Conservation (phyloP, 2,329 filamentous ascomycete genomes). For the Nemania diffusa region DNA sequence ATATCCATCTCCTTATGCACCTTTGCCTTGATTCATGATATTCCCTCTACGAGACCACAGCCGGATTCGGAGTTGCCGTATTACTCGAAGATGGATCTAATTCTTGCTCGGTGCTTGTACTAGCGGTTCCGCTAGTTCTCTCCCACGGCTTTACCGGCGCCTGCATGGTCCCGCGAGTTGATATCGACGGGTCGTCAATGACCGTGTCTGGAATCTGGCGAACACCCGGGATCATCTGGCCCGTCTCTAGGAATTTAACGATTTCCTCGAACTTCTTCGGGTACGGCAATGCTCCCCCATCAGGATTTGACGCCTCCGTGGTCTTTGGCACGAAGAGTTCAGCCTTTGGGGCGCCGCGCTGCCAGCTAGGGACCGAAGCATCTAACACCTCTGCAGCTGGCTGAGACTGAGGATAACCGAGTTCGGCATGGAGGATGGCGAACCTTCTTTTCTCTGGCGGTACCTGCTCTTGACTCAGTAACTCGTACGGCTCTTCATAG, state of each 20-base stretch:
- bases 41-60: neutral
- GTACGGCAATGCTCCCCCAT: constrained; percentile 62
- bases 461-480: constrained; percentile 28
- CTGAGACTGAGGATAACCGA: constrained; percentile 25
- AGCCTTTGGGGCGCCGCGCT: constrained; percentile 47
- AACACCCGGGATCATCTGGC: constrained; percentile 78
- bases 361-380: constrained; percentile 47
- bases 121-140: constrained; percentile 43
- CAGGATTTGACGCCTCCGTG: constrained; percentile 32
- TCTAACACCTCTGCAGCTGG: constrained; percentile 19
- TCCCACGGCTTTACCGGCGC: constrained; percentile 72
- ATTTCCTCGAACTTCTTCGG: constrained; percentile 80
- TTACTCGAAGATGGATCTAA: constrained; percentile 5
- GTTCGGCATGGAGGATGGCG: constrained; percentile 30
- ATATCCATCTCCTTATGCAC: neutral
- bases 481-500: neutral
- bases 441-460: constrained; percentile 30
- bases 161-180: constrained; percentile 41
- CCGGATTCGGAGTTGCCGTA: neutral
- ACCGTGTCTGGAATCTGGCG: constrained; percentile 78
- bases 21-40: neutral
- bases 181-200: constrained; percentile 65
- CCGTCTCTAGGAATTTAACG: constrained; percentile 76
- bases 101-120: constrained; percentile 14
- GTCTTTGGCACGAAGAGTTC: constrained; percentile 47